These are phyloP conservation scores for Yamadazyma mexicana DNA, from an alignment of 1,139 yeast species.

Conservation along the genomic window DNA sequence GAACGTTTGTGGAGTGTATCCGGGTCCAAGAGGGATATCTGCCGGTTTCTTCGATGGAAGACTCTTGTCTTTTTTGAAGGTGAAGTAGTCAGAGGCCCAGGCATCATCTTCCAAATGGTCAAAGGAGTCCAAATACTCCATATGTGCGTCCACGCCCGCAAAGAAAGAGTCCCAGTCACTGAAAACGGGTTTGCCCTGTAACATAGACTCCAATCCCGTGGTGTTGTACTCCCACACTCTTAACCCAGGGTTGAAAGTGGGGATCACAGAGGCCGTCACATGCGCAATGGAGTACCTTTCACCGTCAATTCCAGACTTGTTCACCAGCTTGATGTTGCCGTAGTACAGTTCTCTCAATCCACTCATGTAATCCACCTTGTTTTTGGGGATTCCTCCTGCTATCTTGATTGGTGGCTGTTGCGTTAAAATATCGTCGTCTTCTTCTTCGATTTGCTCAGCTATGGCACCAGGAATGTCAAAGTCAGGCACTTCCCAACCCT, in stretches of 20 bases:
- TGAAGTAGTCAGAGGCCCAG: conserved; percentile 11
- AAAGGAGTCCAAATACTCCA: conserved; percentile 23
- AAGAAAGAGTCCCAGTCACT: conserved; percentile 61
- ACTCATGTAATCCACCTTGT: conserved; percentile 64
- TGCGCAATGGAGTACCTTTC: conserved; percentile 71
- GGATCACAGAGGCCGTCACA: conserved; percentile 75
- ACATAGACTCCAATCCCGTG: conserved; percentile 39
- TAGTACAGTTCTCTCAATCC: conserved; percentile 52
- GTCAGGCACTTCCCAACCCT: conserved; percentile 4
- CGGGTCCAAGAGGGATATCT: conserved; percentile 66
- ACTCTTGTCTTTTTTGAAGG: conserved; percentile 52
- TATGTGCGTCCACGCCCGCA: conserved; percentile 38
- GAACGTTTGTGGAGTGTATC: conserved; percentile 65
- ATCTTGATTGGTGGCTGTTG: conserved; percentile 25
- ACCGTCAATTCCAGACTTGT: conserved; percentile 43
- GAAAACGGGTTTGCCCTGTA: conserved; percentile 16
- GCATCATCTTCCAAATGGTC: conserved; percentile 18
- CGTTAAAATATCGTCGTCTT: conserved; percentile 16
- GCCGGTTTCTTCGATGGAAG: conserved; percentile 67
- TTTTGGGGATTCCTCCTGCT: conserved; percentile 63
- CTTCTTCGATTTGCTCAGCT: conserved; percentile 13
- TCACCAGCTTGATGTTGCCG: conserved; percentile 44
- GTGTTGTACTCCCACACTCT: conserved; percentile 85
- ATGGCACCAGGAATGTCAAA: conserved; percentile 10
- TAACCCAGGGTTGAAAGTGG: conserved; percentile 81